A percentile compares a stretch with the other conserved stretches of the same genome.
These are phyloP conservation scores for Populus hybrid DNA, from an alignment of 441 rosid genomes.

Conservation along the genomic window DNA sequence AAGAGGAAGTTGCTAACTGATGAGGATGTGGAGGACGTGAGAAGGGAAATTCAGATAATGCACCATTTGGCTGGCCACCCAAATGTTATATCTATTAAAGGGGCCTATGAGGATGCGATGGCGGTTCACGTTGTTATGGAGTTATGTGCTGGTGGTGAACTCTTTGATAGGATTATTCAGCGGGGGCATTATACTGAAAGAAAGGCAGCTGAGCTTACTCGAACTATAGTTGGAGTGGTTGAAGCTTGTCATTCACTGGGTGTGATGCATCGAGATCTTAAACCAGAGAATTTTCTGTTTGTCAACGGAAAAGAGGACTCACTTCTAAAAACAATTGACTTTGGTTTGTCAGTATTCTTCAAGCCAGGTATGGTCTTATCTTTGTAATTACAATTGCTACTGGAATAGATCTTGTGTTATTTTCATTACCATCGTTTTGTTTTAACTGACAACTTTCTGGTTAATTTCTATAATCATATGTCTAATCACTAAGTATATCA, in stretches of 20 bases:
- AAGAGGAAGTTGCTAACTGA: slow-evolving; percentile 83
- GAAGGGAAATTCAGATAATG: slow-evolving; percentile 95
- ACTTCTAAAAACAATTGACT: slow-evolving; percentile 84
- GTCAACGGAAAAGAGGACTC: slow-evolving; percentile 75
- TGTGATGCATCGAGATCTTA: slow-evolving; percentile 96
- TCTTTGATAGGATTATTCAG: slow-evolving; percentile 88
- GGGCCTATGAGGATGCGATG: slow-evolving; percentile 82
- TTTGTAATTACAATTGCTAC: slow-evolving; percentile 2
- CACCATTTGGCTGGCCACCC: slow-evolving; percentile 94
- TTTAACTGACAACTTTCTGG: background rate
- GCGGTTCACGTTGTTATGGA: slow-evolving; percentile 97
- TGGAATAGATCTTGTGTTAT: background rate
- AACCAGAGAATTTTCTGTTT: slow-evolving; percentile 92
- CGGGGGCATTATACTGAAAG: slow-evolving; percentile 92
- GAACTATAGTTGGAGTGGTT: slow-evolving; percentile 86
- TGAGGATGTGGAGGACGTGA: slow-evolving; percentile 91
- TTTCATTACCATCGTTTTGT: background rate
- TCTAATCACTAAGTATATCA: background rate
- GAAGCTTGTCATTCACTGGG: slow-evolving; percentile 95
- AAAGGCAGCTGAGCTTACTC: slow-evolving; percentile 87
- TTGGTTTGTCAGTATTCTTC: slow-evolving; percentile 89
- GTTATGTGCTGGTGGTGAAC: slow-evolving; percentile 89
- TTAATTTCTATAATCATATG: background rate
- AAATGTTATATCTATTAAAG: slow-evolving; percentile 83
- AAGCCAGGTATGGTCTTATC: slow-evolving; percentile 64